These are phyloP conservation scores for Hermanozyma aechmeae DNA, from an alignment of 805 yeast genomes.

Conservation along the genomic window DNA sequence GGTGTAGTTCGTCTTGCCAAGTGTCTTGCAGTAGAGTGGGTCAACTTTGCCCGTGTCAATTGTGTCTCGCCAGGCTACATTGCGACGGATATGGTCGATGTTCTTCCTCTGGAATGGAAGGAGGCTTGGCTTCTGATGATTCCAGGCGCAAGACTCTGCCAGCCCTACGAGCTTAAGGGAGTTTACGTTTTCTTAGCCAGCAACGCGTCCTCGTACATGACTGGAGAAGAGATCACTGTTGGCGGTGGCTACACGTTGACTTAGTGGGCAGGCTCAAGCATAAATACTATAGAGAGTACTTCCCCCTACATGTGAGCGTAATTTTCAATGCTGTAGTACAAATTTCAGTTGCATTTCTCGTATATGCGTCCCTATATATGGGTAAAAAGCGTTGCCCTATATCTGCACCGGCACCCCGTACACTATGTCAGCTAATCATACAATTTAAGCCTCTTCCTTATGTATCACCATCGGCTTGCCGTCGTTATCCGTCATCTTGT, in stretches of 20 bases:
- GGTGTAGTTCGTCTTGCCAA: background rate
- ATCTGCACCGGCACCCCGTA: too few relatives aligned
- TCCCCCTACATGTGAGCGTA: too few relatives aligned
- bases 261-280: too few relatives aligned
- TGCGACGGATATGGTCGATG: slow-evolving; percentile 39
- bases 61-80: slow-evolving; percentile 80
- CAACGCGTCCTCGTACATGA: slow-evolving; percentile 4
- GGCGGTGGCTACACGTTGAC: slow-evolving; percentile 9
- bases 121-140: background rate
- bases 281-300: too few relatives aligned
- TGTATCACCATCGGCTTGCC: too few relatives aligned
- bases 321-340: too few relatives aligned
- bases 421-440: too few relatives aligned
- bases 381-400: too few relatives aligned
- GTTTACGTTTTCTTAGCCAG: slow-evolving; percentile 13
- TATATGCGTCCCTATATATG: too few relatives aligned
- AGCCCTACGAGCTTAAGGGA: background rate
- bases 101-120: background rate
- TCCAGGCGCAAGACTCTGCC: background rate
- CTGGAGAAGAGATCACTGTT: slow-evolving; percentile 5
- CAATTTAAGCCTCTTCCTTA: too few relatives aligned
- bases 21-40: slow-evolving; percentile 1
- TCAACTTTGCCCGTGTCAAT: slow-evolving; percentile 66
- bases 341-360: too few relatives aligned
- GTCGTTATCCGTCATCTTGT: too few relatives aligned